A percentile compares a stretch with the other conserved stretches of the same genome.
Evolutionary conservation across 1,284 basidiomycete species (phyloP).

Genomic region (Lignosus rhinocerotis): DNA sequence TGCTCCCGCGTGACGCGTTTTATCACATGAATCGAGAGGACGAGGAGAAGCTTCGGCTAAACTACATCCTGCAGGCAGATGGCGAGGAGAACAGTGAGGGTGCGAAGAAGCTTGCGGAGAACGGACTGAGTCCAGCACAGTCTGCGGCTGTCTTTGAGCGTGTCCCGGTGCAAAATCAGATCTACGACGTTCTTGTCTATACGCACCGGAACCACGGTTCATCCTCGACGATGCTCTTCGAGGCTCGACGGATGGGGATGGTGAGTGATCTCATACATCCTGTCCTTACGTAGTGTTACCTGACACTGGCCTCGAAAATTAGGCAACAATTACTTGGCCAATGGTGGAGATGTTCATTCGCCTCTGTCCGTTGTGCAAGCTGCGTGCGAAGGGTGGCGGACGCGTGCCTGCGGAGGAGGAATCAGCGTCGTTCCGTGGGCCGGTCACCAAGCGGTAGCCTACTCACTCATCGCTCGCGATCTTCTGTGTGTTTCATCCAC

Average conservation of each 20-base stretch:
- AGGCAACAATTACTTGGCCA: conserved; percentile 72
- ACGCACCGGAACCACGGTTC: conserved; percentile 60
- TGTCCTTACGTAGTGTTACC: not conserved
- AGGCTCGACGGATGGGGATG: conserved; percentile 56
- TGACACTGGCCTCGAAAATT: conserved; percentile 7
- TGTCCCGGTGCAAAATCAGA: conserved; percentile 63
- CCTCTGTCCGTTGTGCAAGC: conserved; percentile 62
- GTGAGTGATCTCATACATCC: conserved; percentile 41
- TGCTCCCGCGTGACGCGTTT: conserved; percentile 61
- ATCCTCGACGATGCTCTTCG: conserved; percentile 54
- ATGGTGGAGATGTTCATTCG: conserved; percentile 69
- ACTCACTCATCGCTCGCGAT: not conserved
- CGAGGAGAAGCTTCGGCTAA: conserved; percentile 46
- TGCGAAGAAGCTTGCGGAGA: conserved; percentile 29
- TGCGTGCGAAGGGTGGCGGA: conserved; percentile 32
- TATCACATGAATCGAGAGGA: conserved; percentile 50
- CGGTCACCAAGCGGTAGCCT: conserved; percentile 24
- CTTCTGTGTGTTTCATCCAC: not conserved
- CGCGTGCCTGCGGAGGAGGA: conserved; percentile 26
- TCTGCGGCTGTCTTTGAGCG: conserved; percentile 55
- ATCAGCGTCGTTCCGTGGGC: conserved; percentile 16
- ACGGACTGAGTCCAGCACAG: conserved; percentile 32
- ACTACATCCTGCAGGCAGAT: conserved; percentile 46
- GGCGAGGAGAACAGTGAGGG: conserved; percentile 28
- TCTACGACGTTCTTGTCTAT: conserved; percentile 69